These are phyloP conservation scores for Malus hybrid DNA, from an alignment of 331 rosid species.

Conservation along the genomic window DNA sequence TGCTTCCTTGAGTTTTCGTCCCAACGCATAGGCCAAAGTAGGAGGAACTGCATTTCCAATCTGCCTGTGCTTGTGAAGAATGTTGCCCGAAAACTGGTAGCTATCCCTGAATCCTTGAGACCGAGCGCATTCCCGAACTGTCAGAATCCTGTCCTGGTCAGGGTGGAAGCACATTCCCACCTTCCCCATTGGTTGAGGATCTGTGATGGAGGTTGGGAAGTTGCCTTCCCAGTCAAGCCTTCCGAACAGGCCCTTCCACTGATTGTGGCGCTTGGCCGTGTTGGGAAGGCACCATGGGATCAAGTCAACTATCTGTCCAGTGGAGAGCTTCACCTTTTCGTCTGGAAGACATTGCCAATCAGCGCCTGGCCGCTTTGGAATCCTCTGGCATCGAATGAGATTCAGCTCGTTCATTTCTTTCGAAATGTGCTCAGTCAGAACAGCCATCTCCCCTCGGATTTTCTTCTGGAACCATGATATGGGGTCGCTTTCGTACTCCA, in stretches of 20 bases:
- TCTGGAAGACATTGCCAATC: slow-evolving; percentile 97
- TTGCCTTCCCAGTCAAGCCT: slow-evolving; percentile 96
- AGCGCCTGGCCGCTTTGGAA: slow-evolving; percentile 85
- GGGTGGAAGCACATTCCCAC: slow-evolving; percentile 99
- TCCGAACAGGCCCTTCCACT: slow-evolving; percentile 95
- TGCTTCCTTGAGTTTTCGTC: slow-evolving; percentile 69
- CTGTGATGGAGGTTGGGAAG: slow-evolving; percentile 93
- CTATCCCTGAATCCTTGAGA: slow-evolving; percentile 92
- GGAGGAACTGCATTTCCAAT: slow-evolving; percentile 99
- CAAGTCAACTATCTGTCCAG: slow-evolving; percentile 72
- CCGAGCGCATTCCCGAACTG: slow-evolving; percentile 92
- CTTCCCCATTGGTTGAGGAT: slow-evolving; percentile 99
- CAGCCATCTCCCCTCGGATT: slow-evolving; percentile 62
- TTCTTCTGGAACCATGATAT: slow-evolving; percentile 86
- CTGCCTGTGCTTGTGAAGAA: slow-evolving; percentile 81
- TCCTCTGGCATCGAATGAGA: slow-evolving; percentile 68
- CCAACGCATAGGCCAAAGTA: slow-evolving; percentile 73
- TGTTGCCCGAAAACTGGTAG: slow-evolving; percentile 63
- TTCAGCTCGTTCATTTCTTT: slow-evolving; percentile 96
- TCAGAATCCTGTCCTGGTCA: slow-evolving; percentile 82
- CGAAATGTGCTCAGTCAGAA: slow-evolving; percentile 73
- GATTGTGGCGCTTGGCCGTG: slow-evolving; percentile 93
- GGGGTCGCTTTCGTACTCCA: slow-evolving; percentile 75
- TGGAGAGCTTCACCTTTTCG: slow-evolving; percentile 70
- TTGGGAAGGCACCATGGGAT: slow-evolving; percentile 98